A percentile compares a stretch with the other conserved stretches of the same genome.
phyloP scores from a whole-genome alignment of 1,139 yeast species.

The Zygoascus sp. region DNA sequence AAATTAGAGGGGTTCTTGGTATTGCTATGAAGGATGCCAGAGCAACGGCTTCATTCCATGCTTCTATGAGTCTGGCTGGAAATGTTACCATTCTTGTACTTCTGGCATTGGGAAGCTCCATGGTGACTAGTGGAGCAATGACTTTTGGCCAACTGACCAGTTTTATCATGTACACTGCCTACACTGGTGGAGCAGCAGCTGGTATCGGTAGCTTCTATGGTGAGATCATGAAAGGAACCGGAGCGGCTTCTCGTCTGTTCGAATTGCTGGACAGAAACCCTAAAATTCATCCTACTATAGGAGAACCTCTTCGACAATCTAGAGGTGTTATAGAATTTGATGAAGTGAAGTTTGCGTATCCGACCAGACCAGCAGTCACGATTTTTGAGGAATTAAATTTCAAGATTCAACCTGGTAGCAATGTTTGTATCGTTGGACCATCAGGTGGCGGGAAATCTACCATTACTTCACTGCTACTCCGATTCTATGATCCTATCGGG shows the following conservation, averaged over 20 bases:
- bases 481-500: slow-evolving; percentile 72
- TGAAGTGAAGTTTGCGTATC: slow-evolving; percentile 71
- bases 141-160: slow-evolving; percentile 89
- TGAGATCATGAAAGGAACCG: slow-evolving; percentile 93
- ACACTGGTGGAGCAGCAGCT: slow-evolving; percentile 84
- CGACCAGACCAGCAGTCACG: slow-evolving; percentile 72
- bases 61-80: slow-evolving; percentile 76
- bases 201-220: slow-evolving; percentile 89
- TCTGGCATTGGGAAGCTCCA: slow-evolving; percentile 71
- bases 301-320: slow-evolving; percentile 44
- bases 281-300: slow-evolving; percentile 57
- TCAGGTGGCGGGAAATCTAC: slow-evolving; percentile 96
- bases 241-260: slow-evolving; percentile 90
- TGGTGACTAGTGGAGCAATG: slow-evolving; percentile 66
- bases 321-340: slow-evolving; percentile 55
- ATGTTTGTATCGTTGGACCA: slow-evolving; percentile 93
- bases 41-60: slow-evolving; percentile 59
- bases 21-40: slow-evolving; percentile 78
- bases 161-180: slow-evolving; percentile 89
- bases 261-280: slow-evolving; percentile 80
- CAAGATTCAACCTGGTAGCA: slow-evolving; percentile 73
- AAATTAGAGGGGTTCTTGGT: slow-evolving; percentile 66
- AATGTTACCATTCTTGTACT: slow-evolving; percentile 74
- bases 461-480: slow-evolving; percentile 67
- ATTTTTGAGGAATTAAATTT: slow-evolving; percentile 66